Conservation (phyloP, 2,329 filamentous ascomycete genomes). For the Conoideocrella luteorostrata region DNA sequence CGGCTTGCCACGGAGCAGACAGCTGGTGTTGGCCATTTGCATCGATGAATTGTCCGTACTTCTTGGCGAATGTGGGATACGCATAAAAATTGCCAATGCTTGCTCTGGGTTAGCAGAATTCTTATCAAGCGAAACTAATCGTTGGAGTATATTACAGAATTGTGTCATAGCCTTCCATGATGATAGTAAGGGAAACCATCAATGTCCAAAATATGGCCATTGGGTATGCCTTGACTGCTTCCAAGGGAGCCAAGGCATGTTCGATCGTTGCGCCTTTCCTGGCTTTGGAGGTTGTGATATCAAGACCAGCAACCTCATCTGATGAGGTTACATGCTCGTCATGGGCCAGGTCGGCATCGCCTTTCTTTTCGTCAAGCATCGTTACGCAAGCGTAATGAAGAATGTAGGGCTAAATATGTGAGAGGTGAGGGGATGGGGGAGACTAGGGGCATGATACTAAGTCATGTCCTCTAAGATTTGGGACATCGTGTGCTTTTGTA, state of each 20-base stretch:
- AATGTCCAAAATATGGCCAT: constrained; percentile 32
- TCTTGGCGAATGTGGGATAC: constrained; percentile 15
- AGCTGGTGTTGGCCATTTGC: constrained; percentile 26
- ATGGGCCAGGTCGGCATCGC: neutral
- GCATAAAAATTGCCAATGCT: constrained; percentile 3
- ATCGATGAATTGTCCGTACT: constrained; percentile 23
- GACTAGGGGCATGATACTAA: no score
- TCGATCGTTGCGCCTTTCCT: constrained; percentile 8
- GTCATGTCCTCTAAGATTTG: no score
- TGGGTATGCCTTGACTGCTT: constrained; percentile 25
- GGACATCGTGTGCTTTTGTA: no score
- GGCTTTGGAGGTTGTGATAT: neutral
- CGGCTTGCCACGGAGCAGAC: constrained; percentile 43
- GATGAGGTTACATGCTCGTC: no score
- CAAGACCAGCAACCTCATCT: no score
- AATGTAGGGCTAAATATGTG: no score
- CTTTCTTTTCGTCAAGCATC: neutral
- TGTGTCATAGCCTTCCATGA: constrained; percentile 37
- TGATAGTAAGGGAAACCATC: constrained; percentile 29
- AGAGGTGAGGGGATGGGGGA: no score
- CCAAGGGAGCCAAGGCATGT: constrained; percentile 19
- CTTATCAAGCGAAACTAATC: no score
- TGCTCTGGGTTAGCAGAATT: no score
- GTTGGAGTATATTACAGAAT: no score
- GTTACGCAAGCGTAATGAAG: neutral